Conservation (phyloP, 2,329 filamentous ascomycete genomes). For the Mollisia scopiformis region DNA sequence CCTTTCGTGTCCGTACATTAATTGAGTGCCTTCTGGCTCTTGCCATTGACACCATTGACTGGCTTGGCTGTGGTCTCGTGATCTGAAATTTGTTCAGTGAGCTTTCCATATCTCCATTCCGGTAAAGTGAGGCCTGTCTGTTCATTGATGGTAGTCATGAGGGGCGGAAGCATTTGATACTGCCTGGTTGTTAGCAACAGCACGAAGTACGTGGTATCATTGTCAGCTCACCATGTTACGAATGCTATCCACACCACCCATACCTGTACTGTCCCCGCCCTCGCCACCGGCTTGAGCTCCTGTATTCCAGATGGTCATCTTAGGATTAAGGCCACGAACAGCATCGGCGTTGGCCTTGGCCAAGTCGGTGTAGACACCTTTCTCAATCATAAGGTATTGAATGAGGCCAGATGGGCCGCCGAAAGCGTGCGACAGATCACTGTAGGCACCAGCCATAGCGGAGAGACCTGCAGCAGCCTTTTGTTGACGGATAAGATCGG, state of each 20-base stretch:
- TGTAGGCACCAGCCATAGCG: constrained; percentile 82
- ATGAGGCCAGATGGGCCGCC: constrained; percentile 79
- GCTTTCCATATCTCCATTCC: constrained; percentile 69
- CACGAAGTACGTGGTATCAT: no score
- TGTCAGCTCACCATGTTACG: constrained; percentile 60
- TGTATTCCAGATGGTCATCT: constrained; percentile 92
- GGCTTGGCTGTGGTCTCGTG: constrained; percentile 25
- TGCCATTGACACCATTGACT: constrained; percentile 7
- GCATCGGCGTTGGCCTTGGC: constrained; percentile 78
- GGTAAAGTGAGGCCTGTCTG: constrained; percentile 85
- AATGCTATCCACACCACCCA: constrained; percentile 66
- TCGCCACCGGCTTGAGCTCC: constrained; percentile 49
- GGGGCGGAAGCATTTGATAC: constrained; percentile 81
- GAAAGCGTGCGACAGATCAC: constrained; percentile 69
- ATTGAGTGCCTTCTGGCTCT: background rate
- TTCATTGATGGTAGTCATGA: constrained; percentile 84
- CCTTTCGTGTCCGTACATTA: background rate
- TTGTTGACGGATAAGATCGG: constrained; percentile 60
- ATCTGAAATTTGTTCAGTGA: constrained; percentile 40
- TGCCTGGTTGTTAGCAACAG: background rate
- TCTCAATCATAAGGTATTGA: constrained; percentile 87
- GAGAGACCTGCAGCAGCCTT: constrained; percentile 77
- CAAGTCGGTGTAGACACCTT: constrained; percentile 75
- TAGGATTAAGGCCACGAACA: constrained; percentile 77
- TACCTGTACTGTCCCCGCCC: constrained; percentile 38